Evolutionary conservation across 2,329 filamentous ascomycete genomes (phyloP), one percentile per base, ranked within the genome.

Genomic region (Herpotrichia juniperi): DNA sequence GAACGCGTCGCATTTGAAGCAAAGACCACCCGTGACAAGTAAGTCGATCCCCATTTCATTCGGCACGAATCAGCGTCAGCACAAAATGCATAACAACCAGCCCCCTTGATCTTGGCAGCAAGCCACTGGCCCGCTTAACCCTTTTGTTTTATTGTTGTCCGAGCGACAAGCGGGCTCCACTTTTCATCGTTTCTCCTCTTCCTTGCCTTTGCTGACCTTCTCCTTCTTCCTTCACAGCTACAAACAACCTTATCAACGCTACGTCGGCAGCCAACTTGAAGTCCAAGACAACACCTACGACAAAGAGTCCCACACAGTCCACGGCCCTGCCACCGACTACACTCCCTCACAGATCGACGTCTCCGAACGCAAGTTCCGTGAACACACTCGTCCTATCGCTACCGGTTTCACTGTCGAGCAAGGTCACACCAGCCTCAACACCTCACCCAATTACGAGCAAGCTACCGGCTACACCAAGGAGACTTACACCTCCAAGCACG

Each of bases 251-350:
- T 77, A 79, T 74, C 76, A 76, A 68, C 78, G 78, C 57, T 86
- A 85, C 79, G 78, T 82, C 68, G 84, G 88, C 74, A 81, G 84
- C 74, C 84, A 85, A 73, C 77, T 90, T 75, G 84, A 90, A 77
- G 79, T 87, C 71, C 81, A 89, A 74, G 80, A 80, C 68, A 72
- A 67, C 52, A 62, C 68, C 64, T 76, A 72, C 72, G 78, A 80
- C 63, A 74, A 73, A 59, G 74, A 79, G 59, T 78, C 76, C 71
- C 72, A 75, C 54, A 74, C 74, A 60, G 75, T 76, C 67, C 73
- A 78, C 69, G 74, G 76, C 58, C 72, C 76, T 67, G 76, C 82
- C 65, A 75, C 78, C 60, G 79, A 79, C 73, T 77, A 81, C 74
- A 78, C 83, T 69, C 80, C 86, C 69, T 75, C 81, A 59, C 83